phyloP scores from a whole-genome alignment of 2,329 filamentous ascomycete species.

The Claviceps sp. region DNA sequence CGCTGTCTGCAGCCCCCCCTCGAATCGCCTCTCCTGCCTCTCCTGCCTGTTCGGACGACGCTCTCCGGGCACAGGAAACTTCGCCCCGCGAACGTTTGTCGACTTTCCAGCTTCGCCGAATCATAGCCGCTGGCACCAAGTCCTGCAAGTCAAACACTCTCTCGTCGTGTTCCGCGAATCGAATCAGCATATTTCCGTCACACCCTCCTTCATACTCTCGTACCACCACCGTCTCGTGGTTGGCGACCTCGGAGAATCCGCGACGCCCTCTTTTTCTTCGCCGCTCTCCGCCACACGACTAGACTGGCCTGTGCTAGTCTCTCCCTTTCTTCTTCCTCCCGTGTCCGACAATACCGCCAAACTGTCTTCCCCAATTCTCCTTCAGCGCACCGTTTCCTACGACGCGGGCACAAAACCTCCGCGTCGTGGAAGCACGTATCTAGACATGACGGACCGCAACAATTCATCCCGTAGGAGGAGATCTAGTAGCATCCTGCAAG shows the following conservation, averaged over 20 bases:
- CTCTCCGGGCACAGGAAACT: background rate
- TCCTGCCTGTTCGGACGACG: background rate
- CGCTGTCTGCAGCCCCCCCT: background rate
- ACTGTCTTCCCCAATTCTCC: slow-evolving; percentile 80
- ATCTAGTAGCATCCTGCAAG: slow-evolving; percentile 82
- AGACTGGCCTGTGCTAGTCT: slow-evolving; percentile 3
- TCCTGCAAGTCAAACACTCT: background rate
- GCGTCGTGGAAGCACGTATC: slow-evolving; percentile 45
- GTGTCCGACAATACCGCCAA: slow-evolving; percentile 64
- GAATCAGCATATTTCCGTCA: background rate
- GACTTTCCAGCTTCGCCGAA: slow-evolving; percentile 1
- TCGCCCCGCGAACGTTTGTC: background rate
- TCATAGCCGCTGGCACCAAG: background rate
- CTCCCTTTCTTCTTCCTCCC: slow-evolving; percentile 4
- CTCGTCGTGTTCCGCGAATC: background rate
- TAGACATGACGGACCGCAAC: slow-evolving; percentile 46
- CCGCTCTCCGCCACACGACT: slow-evolving; percentile 5
- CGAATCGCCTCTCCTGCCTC: background rate
- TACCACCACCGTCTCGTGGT: background rate
- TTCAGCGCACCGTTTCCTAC: slow-evolving; percentile 84
- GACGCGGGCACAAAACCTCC: slow-evolving; percentile 64
- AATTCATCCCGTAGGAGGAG: slow-evolving; percentile 70
- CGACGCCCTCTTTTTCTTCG: slow-evolving; percentile 1
- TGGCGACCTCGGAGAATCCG: slow-evolving; percentile 2
- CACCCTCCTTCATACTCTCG: background rate